A percentile compares a stretch with the other conserved stretches of the same genome.
Conservation (phyloP, 164 flowering plant genomes). For the Kingdonia uniflora region DNA sequence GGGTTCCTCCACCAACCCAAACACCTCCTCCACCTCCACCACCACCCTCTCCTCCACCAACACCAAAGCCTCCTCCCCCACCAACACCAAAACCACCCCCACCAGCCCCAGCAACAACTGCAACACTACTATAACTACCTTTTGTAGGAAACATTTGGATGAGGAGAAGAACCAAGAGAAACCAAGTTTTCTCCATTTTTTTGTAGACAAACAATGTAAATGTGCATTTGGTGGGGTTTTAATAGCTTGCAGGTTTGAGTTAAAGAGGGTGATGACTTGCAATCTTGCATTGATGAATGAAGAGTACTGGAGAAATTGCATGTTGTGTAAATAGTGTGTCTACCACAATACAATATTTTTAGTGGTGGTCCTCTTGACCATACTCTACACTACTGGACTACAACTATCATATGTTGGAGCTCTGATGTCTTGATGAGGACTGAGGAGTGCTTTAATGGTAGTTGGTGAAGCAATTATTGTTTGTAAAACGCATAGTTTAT, state of each 20-base stretch:
- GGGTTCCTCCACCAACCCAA: conserved; percentile 43
- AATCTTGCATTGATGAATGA: not conserved
- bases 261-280: not conserved
- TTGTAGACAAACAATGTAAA: not conserved
- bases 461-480: no score
- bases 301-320: not conserved
- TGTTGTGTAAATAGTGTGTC: not conserved
- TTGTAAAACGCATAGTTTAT: no score
- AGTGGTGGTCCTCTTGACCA: no score
- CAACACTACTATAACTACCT: conserved; percentile 23
- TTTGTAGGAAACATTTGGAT: conserved; percentile 15
- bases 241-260: not conserved
- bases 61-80: conserved; percentile 18
- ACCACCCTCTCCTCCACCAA: conserved; percentile 19
- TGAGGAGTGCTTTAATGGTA: no score
- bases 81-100: not conserved
- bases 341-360: not conserved
- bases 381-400: no score
- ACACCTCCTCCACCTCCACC: conserved; percentile 42
- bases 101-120: not conserved
- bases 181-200: conserved; percentile 10
- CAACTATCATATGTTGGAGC: no score
- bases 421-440: no score
- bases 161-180: conserved; percentile 8
- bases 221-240: not conserved